These are phyloP conservation scores for Talaromyces adpressus DNA, from an alignment of 495 filamentous ascomycete genomes.

Conservation along the genomic window DNA sequence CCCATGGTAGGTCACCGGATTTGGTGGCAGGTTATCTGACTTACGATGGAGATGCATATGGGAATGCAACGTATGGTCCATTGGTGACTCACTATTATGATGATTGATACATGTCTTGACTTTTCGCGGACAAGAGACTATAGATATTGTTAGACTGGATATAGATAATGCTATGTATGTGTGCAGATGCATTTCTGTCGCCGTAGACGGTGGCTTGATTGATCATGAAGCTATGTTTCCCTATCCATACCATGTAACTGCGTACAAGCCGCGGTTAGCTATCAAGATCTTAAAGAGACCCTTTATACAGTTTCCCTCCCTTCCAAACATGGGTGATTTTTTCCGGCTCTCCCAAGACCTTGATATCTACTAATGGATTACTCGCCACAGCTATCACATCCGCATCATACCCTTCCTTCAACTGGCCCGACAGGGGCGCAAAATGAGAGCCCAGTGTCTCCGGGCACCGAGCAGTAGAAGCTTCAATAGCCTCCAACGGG, in stretches of 20 bases:
- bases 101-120: not conserved
- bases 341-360: conserved; percentile 28
- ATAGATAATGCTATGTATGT: not conserved
- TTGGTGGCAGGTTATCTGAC: conserved; percentile 37
- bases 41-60: conserved; percentile 45
- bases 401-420: conserved; percentile 41
- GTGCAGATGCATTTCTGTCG: not conserved
- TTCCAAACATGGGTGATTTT: conserved; percentile 44
- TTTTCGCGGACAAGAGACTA: too few species aligned
- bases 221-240: not conserved
- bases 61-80: conserved; percentile 31
- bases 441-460: conserved; percentile 30
- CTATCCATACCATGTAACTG: not conserved
- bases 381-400: conserved; percentile 38
- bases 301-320: conserved; percentile 33
- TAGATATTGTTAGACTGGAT: not conserved
- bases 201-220: not conserved
- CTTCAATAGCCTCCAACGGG: conserved; percentile 44
- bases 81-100: conserved; percentile 16
- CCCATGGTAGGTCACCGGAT: conserved; percentile 27
- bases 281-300: not conserved
- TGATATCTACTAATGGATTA: conserved; percentile 41
- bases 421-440: conserved; percentile 40
- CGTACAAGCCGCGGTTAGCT: not conserved
- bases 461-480: conserved; percentile 43